Percentiles rank a stretch among this genome's conserved stretches.
Conservation (phyloP, 78 protist genomes). For the Dictyostelium brefeldianum region DNA sequence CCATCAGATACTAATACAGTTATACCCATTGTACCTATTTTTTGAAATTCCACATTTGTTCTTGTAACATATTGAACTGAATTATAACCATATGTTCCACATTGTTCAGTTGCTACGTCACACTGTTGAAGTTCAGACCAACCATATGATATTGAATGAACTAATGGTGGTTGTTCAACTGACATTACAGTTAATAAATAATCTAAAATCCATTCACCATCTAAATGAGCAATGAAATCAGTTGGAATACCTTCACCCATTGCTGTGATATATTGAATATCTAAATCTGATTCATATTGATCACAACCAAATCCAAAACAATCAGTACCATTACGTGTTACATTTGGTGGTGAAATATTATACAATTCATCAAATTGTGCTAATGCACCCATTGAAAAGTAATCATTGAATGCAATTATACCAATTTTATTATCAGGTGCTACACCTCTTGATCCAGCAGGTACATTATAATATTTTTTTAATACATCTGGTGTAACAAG, state of each 20-base stretch:
- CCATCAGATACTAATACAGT: slow-evolving; percentile 80
- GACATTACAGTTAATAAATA: neutral
- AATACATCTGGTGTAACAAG: slow-evolving; percentile 45
- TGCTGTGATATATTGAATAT: slow-evolving; percentile 64
- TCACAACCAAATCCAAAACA: slow-evolving; percentile 62
- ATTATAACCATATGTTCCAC: slow-evolving; percentile 35
- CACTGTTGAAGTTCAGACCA: slow-evolving; percentile 78
- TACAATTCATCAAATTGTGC: slow-evolving; percentile 14
- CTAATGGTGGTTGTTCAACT: slow-evolving; percentile 28
- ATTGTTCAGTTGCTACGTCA: slow-evolving; percentile 25
- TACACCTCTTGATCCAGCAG: slow-evolving; percentile 14
- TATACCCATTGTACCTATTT: slow-evolving; percentile 80
- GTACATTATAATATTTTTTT: slow-evolving; percentile 59
- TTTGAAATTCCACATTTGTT: slow-evolving; percentile 73
- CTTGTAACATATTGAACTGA: slow-evolving; percentile 53
- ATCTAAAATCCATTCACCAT: slow-evolving; percentile 77
- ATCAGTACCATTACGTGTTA: slow-evolving; percentile 42
- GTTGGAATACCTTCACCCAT: slow-evolving; percentile 55
- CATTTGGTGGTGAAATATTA: neutral
- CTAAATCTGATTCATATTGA: slow-evolving; percentile 68
- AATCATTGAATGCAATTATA: slow-evolving; percentile 69
- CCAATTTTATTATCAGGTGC: neutral
- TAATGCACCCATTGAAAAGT: slow-evolving; percentile 71
- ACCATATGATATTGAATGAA: slow-evolving; percentile 74
- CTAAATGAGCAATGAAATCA: slow-evolving; percentile 39